A percentile compares a stretch with the other conserved stretches of the same genome.
Evolutionary conservation across 768 basidiomycete species (phyloP).

Genomic region (Ephemerocybe angulata): DNA sequence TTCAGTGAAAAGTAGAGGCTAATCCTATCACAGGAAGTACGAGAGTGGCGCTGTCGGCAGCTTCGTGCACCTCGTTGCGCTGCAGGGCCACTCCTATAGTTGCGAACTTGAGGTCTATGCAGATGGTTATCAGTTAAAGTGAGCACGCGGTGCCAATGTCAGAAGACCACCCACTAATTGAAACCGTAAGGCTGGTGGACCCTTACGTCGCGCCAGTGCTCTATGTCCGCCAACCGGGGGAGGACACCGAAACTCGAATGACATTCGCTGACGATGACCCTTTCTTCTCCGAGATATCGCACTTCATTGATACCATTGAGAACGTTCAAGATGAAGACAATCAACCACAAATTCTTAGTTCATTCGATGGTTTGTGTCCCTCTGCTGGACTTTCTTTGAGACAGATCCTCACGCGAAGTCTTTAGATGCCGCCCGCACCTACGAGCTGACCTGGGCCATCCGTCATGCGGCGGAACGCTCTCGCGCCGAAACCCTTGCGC

Average conservation of each 20-base stretch:
- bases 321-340: slow-evolving; percentile 81
- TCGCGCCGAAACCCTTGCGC: slow-evolving; percentile 26
- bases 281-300: slow-evolving; percentile 91
- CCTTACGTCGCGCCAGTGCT: slow-evolving; percentile 92
- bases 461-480: slow-evolving; percentile 72
- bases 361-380: slow-evolving; percentile 75
- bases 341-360: slow-evolving; percentile 72
- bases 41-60: slow-evolving; percentile 90
- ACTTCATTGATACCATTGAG: slow-evolving; percentile 86
- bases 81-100: slow-evolving; percentile 91
- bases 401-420: background rate
- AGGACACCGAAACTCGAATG: slow-evolving; percentile 67
- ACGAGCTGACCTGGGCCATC: slow-evolving; percentile 93
- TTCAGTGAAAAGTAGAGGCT: background rate
- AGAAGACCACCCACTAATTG: background rate
- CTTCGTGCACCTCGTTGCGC: slow-evolving; percentile 84
- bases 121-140: slow-evolving; percentile 89
- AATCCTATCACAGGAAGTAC: slow-evolving; percentile 68
- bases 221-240: slow-evolving; percentile 79
- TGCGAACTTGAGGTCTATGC: slow-evolving; percentile 93
- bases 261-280: slow-evolving; percentile 83
- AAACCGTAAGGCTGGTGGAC: slow-evolving; percentile 63
- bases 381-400: slow-evolving; percentile 3
- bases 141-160: slow-evolving; percentile 15
- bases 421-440: slow-evolving; percentile 80